These are phyloP conservation scores for Aspergillus carbonarius DNA, from an alignment of 2,329 filamentous ascomycete species.

Conservation along the genomic window DNA sequence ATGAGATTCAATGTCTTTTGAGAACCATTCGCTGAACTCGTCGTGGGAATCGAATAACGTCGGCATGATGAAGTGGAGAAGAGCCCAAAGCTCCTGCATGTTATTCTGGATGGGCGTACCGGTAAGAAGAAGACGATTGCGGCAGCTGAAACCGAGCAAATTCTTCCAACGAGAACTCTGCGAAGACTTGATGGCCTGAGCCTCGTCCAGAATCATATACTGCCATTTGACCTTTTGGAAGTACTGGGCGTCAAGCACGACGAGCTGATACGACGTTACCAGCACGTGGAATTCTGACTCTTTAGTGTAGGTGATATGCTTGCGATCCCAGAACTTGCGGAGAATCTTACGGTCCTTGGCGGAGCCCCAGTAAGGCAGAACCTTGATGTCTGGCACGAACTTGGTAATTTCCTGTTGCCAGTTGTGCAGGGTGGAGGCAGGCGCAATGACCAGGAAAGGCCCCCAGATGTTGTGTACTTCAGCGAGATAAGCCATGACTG, in stretches of 20 bases:
- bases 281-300: conserved; percentile 95
- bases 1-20: conserved; percentile 81
- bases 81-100: conserved; percentile 98
- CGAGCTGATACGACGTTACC: conserved; percentile 94
- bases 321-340: conserved; percentile 98
- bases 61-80: conserved; percentile 99
- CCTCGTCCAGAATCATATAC: conserved; percentile 99
- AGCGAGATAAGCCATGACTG: conserved; percentile 97
- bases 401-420: conserved; percentile 98
- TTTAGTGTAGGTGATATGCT: conserved; percentile 91
- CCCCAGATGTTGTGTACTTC: conserved; percentile 99
- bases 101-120: conserved; percentile 99
- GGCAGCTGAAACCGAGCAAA: conserved; percentile 87
- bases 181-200: conserved; percentile 98
- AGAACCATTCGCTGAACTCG: conserved; percentile 56
- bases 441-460: conserved; percentile 93
- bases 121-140: conserved; percentile 88
- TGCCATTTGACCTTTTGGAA: conserved; percentile 99
- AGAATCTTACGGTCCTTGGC: conserved; percentile 92
- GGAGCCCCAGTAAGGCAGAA: conserved; percentile 95
- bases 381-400: conserved; percentile 93
- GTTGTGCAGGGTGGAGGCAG: conserved; percentile 94
- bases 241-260: conserved; percentile 93
- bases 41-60: conserved; percentile 74
- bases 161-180: conserved; percentile 97